These are phyloP conservation scores for Passiflora organensis DNA, from an alignment of 345 rosid genomes.

Conservation along the genomic window DNA sequence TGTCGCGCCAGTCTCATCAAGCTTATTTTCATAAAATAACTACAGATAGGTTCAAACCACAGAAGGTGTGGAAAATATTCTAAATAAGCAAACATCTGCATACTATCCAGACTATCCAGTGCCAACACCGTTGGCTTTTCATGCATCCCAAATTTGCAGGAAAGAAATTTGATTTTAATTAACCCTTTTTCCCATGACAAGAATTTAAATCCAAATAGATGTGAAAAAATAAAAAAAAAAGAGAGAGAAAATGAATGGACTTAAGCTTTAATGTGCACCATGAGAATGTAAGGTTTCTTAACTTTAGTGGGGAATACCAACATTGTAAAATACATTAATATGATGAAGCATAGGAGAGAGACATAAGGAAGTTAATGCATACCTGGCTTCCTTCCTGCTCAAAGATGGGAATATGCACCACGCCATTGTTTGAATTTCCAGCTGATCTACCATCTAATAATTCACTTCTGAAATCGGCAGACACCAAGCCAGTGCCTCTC, in stretches of 20 bases:
- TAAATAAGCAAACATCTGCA: not conserved
- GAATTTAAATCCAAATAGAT: not conserved
- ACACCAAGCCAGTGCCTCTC: slow-evolving; percentile 13
- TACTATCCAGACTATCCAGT: not conserved
- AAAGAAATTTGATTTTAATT: not conserved
- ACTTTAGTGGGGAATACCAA: too few species aligned
- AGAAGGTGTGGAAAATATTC: not conserved
- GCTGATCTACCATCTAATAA: slow-evolving; percentile 10
- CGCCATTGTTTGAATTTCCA: slow-evolving; percentile 8
- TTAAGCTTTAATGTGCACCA: not conserved
- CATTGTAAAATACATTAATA: not conserved
- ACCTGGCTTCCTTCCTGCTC: slow-evolving; percentile 30
- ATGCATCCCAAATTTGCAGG: not conserved
- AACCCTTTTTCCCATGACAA: not conserved
- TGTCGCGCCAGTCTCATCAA: not conserved
- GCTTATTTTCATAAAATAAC: not conserved
- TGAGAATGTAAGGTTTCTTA: not conserved
- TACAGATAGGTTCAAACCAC: not conserved
- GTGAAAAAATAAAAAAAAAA: not conserved
- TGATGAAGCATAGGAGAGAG: not conserved
- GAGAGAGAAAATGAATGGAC: too few species aligned
- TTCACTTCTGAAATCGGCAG: slow-evolving; percentile 17
- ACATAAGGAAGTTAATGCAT: slow-evolving; percentile 3
- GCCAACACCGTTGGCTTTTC: not conserved
- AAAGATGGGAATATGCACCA: slow-evolving; percentile 12